Evolutionary conservation across 2,329 filamentous ascomycete genomes (phyloP).

Genomic region (Colletotrichum paranaense): DNA sequence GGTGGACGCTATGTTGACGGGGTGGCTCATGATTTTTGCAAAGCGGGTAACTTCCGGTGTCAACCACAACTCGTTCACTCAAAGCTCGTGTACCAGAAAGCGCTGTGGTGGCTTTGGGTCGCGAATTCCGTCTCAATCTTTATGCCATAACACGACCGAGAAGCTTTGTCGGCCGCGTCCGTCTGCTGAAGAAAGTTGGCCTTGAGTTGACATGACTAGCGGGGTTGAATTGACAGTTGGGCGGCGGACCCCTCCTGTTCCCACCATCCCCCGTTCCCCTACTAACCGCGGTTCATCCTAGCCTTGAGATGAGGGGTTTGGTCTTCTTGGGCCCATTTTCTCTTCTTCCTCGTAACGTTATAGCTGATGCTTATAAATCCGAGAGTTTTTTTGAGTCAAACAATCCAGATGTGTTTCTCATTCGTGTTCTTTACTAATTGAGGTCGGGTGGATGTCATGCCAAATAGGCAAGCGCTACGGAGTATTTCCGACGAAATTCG

Average conservation of each 20-base stretch:
- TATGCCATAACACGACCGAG: not conserved
- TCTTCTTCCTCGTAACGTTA: not conserved
- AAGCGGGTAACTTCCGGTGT: too few species aligned
- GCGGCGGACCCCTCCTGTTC: not conserved
- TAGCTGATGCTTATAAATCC: not conserved
- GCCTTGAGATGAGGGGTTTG: not conserved
- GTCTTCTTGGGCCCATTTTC: not conserved
- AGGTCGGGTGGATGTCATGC: too few species aligned
- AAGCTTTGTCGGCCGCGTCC: not conserved
- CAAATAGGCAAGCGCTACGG: too few species aligned
- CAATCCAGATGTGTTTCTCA: too few species aligned
- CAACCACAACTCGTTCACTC: too few species aligned
- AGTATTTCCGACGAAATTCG: too few species aligned
- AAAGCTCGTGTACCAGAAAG: not conserved
- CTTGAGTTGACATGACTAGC: not conserved
- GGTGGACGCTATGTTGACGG: too few species aligned
- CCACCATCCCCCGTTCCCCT: not conserved
- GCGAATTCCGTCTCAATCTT: not conserved
- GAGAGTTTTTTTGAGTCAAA: not conserved
- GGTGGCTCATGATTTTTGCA: too few species aligned
- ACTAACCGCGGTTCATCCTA: not conserved
- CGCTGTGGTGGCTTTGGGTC: not conserved
- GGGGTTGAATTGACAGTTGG: not conserved
- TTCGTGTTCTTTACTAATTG: not conserved
- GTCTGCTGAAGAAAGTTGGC: not conserved